phyloP scores from a whole-genome alignment of 2,329 filamentous ascomycete genomes.

The Claviceps capensis region DNA sequence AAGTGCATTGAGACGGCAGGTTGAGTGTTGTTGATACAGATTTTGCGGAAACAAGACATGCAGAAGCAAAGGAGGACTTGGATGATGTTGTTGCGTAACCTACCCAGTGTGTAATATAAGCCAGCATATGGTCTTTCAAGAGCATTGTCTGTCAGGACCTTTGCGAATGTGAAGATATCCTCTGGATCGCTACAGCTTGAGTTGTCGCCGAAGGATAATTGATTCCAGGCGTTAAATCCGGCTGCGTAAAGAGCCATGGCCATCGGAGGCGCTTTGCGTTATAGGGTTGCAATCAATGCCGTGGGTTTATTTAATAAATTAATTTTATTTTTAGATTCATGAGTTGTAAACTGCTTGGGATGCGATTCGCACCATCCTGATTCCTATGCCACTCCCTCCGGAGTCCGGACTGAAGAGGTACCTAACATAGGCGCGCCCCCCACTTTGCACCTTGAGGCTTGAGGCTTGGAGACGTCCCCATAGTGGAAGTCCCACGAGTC shows the following conservation, averaged over 20 bases:
- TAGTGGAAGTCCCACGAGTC: too few relatives aligned
- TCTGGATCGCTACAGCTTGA: slow-evolving; percentile 21
- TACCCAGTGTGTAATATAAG: slow-evolving; percentile 35
- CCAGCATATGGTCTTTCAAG: slow-evolving; percentile 24
- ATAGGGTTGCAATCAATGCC: too few relatives aligned
- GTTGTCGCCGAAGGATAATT: slow-evolving; percentile 28
- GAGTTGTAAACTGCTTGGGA: not conserved
- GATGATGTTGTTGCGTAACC: slow-evolving; percentile 7
- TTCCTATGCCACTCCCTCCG: too few relatives aligned
- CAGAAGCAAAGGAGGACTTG: not conserved
- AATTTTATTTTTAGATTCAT: too few relatives aligned
- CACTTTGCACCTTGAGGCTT: too few relatives aligned
- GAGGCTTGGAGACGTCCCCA: too few relatives aligned
- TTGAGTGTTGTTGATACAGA: not conserved
- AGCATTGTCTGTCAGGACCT: slow-evolving; percentile 22
- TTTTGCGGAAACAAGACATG: not conserved
- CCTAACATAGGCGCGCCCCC: too few relatives aligned
- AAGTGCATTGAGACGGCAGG: not conserved
- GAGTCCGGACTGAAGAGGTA: too few relatives aligned
- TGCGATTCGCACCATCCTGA: too few relatives aligned
- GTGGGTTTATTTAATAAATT: too few relatives aligned
- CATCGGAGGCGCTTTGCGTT: slow-evolving; percentile 23
- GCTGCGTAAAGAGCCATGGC: slow-evolving; percentile 39
- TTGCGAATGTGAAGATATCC: slow-evolving; percentile 32
- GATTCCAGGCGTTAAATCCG: slow-evolving; percentile 46